Evolutionary conservation across 2,329 filamentous ascomycete species (phyloP).

Genomic region (Alternaria ethzedia): DNA sequence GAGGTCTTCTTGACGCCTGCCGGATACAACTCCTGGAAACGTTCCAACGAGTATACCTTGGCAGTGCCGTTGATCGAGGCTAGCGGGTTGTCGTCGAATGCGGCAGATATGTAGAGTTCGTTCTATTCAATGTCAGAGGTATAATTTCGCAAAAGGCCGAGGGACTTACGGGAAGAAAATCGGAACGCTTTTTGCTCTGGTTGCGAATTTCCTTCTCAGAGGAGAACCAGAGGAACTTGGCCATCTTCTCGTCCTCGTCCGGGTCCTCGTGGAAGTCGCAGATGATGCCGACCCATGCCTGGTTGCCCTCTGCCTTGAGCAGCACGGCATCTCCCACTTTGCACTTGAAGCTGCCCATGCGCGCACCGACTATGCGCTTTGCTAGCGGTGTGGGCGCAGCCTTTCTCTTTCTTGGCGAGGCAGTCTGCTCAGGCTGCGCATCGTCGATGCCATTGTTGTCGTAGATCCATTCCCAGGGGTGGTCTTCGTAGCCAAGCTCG

Average conservation of each 20-base stretch:
- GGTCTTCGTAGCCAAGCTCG: slow-evolving; percentile 67
- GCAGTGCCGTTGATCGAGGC: slow-evolving; percentile 91
- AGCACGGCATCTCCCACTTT: slow-evolving; percentile 82
- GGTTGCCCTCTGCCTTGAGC: slow-evolving; percentile 86
- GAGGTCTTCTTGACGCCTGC: slow-evolving; percentile 75
- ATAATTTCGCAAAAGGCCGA: background rate
- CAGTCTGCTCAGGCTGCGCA: slow-evolving; percentile 26
- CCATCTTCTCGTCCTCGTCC: slow-evolving; percentile 69
- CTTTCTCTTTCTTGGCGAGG: slow-evolving; percentile 44
- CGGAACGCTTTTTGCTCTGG: slow-evolving; percentile 78
- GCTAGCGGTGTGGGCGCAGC: slow-evolving; percentile 27
- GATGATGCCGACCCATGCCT: slow-evolving; percentile 92
- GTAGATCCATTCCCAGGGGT: slow-evolving; percentile 65
- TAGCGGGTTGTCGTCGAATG: slow-evolving; percentile 86
- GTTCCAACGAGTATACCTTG: slow-evolving; percentile 73
- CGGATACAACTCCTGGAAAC: slow-evolving; percentile 74
- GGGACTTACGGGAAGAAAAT: slow-evolving; percentile 70
- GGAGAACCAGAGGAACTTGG: slow-evolving; percentile 95
- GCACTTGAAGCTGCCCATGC: slow-evolving; percentile 82
- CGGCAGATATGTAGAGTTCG: slow-evolving; percentile 88
- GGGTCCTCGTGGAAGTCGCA: slow-evolving; percentile 76
- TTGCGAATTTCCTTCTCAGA: slow-evolving; percentile 88
- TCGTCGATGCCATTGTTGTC: slow-evolving; percentile 32
- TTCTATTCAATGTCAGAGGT: slow-evolving; percentile 60
- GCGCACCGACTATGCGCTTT: slow-evolving; percentile 75